Evolutionary conservation across 225 moss, liverwort and hornwort genomes (phyloP), one percentile per base, ranked within the genome.

Genomic region (Thuidium tamariscinum): DNA sequence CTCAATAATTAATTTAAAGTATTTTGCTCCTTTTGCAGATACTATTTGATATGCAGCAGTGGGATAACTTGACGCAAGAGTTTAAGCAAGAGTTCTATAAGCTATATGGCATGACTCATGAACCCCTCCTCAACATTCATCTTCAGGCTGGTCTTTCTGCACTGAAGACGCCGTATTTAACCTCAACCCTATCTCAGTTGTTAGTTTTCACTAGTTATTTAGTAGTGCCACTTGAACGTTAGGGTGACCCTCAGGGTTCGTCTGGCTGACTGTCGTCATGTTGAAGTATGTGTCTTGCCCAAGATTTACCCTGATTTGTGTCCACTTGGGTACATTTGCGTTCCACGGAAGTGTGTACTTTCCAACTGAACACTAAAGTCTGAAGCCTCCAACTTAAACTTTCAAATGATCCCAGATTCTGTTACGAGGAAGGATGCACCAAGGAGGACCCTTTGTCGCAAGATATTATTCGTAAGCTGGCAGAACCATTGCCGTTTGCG

Each of bases 21-120:
- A 30, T 48, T 73, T 76, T 86, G 36, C 80, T 70, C 68, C 15
- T 83, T 83, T 89, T 95, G 92, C 94, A 97, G 97, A 93, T 96
- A 78, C 83, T 99, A 63, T 99, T 99, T 93, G 97, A 99, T 91
- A 90, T 92, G 85, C 93, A 93, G 90, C 99, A 99, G 75, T 99
- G 99, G 99, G 96, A 97, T 83, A 99, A 96, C 85, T 93, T 99
- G 84, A 94, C 92, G 85, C 97, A 96, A 87, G 96, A 96, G 81
- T 99, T 97, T 72, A 97, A 97, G 88, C 99, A 99, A 76, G 99
- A 99, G 88, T 97, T 99, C 86, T 99, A 96, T 89, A 99, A 99
- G 83, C 90, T 99, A 44, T 99, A 97, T 88, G 99, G 99, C 86
- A 97, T 99, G 97, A 99, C 99, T 74, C 87, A 96, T 82, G 99